These are phyloP conservation scores for Hordeum pubiflorum DNA, from an alignment of 202 grass and related monocot species.

Conservation along the genomic window DNA sequence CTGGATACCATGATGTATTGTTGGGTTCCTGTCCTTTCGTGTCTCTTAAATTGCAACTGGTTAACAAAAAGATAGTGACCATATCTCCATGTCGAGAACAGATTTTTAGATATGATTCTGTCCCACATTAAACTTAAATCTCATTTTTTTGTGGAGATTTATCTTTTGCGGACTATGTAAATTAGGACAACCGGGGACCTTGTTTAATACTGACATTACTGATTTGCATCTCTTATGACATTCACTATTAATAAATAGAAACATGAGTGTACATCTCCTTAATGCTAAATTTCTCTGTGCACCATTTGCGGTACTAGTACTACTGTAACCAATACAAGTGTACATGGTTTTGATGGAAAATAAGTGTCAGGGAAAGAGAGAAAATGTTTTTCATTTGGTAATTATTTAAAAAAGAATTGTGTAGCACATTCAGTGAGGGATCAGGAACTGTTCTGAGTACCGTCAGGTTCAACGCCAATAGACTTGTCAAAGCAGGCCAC, in stretches of 20 bases:
- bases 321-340: neutral
- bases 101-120: neutral
- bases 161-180: neutral
- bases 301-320: neutral
- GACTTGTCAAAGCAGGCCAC: neutral
- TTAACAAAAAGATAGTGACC: neutral
- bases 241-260: neutral
- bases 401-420: neutral
- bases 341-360: neutral
- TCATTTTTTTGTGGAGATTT: neutral
- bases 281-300: neutral
- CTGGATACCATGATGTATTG: neutral
- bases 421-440: neutral
- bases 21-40: neutral
- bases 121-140: neutral
- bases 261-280: neutral
- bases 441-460: neutral
- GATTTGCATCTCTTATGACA: neutral
- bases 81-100: neutral
- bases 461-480: neutral
- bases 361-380: neutral
- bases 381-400: neutral
- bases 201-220: neutral
- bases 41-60: neutral
- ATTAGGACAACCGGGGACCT: neutral